Evolutionary conservation across 768 basidiomycete species (phyloP), one percentile per base, ranked within the genome.

Genomic region (Panaeolus papilionaceus): DNA sequence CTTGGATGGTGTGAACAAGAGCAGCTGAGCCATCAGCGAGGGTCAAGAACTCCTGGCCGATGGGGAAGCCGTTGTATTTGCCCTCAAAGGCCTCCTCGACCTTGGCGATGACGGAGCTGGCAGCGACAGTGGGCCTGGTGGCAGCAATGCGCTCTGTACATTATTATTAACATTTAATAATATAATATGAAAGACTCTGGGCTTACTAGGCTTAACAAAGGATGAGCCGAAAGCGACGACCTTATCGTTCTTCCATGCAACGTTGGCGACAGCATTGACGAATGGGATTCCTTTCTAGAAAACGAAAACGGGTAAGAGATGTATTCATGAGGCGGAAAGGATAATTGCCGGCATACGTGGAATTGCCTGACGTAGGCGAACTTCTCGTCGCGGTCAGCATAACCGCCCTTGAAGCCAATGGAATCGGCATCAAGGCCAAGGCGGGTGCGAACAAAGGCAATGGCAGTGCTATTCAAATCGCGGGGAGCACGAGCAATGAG

Each of bases 31-130:
- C 80, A 69, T 84, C 81, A 1, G 79, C 72, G 63, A 76, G 77
- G 40, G 75, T 79, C 58, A 84, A 72, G 73, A 80, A 86, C 71
- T 85, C 80, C 37, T 84, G 64, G 1, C 78, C 75, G 0, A 81
- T 67, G 0, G 81, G 79, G 44, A 77, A 76, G 44, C 76, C 72
- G 71, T 85, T 85, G 76, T 75, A 83, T 14, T 75, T 81, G 2
- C 82, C 84, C 16, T 72, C 73, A 0, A 86, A 75, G 3, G 75
- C 69, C 28, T 72, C 62, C 70, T 85, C 83, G 1, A 82, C 81
- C 18, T 73, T 75, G 2, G 76, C 54, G 64, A 84, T 81, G 4
- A 81, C 82, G 12, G 75, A 72, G 3, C 76, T 71, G 14, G 79
- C 38, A 16, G 81, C 69, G 40, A 86, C 51, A 8, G 79, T 69